Evolutionary conservation across 2,329 filamentous ascomycete species (phyloP).

Genomic region (Penicillium sclerotigenum): DNA sequence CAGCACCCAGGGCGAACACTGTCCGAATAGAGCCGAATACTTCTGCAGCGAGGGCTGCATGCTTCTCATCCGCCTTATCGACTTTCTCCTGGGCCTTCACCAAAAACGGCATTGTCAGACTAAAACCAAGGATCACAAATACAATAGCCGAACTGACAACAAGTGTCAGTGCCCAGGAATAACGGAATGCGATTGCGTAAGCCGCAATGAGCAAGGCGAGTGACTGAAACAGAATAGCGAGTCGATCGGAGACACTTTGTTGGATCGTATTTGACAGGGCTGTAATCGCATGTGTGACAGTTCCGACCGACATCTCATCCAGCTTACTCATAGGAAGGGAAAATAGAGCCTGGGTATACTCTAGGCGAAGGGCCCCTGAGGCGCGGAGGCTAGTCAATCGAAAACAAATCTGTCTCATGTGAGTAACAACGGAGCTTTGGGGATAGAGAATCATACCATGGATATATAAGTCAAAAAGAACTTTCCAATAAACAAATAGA

Average conservation of each 20-base stretch:
- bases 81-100: conserved; percentile 34
- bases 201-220: conserved; percentile 44
- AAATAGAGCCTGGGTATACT: conserved; percentile 51
- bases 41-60: conserved; percentile 42
- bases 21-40: conserved; percentile 44
- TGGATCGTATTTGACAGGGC: conserved; percentile 54
- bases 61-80: conserved; percentile 38
- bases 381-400: conserved; percentile 51
- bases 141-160: conserved; percentile 49
- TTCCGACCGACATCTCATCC: conserved; percentile 50
- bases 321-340: conserved; percentile 50
- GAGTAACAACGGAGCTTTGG: neutral
- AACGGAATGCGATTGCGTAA: conserved; percentile 52
- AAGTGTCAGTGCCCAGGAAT: conserved; percentile 53
- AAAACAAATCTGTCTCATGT: conserved; percentile 32
- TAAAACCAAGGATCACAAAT: conserved; percentile 39
- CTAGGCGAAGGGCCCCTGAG: conserved; percentile 50
- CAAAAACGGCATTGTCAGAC: conserved; percentile 34
- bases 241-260: conserved; percentile 53
- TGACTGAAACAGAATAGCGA: conserved; percentile 45
- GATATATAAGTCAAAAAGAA: conserved; percentile 55
- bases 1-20: conserved; percentile 45
- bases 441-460: conserved; percentile 40
- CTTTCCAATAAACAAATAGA: conserved; percentile 58
- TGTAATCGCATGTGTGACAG: conserved; percentile 52